These are phyloP conservation scores for Articulospora tetracladia DNA, from an alignment of 495 filamentous ascomycete species.

Conservation along the genomic window DNA sequence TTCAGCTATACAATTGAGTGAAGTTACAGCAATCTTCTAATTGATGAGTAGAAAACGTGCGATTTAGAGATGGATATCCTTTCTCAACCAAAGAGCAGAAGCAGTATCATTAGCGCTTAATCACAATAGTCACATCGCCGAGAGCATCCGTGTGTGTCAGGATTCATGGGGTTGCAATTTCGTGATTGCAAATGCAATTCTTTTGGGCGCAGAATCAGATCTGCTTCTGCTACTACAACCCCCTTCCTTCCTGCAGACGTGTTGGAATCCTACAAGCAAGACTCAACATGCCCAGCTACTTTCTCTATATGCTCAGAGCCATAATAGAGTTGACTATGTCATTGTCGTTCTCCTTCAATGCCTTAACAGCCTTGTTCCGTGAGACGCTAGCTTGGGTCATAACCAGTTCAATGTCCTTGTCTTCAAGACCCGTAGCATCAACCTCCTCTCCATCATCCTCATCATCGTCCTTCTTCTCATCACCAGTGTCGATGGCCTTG, in stretches of 20 bases:
- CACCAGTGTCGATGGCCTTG: slow-evolving; percentile 65
- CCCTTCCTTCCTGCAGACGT: background rate
- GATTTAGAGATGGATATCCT: no score
- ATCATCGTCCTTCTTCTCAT: slow-evolving; percentile 80
- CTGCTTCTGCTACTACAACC: background rate
- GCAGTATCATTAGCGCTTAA: no score
- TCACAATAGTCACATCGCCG: no score
- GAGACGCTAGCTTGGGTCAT: slow-evolving; percentile 97
- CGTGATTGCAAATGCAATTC: no score
- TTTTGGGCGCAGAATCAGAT: no score
- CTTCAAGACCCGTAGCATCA: slow-evolving; percentile 88
- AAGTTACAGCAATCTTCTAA: no score
- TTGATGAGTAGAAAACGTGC: no score
- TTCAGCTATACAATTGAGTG: no score
- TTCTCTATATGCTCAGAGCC: slow-evolving; percentile 87
- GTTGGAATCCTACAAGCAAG: background rate
- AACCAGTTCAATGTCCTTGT: slow-evolving; percentile 98
- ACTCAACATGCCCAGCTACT: background rate
- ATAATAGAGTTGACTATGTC: slow-evolving; percentile 99
- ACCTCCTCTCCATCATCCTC: slow-evolving; percentile 96
- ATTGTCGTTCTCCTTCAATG: slow-evolving; percentile 97
- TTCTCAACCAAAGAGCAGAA: no score
- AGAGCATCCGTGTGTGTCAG: no score
- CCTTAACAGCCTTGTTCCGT: slow-evolving; percentile 97
- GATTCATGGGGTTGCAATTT: no score